Evolutionary conservation across 495 filamentous ascomycete genomes (phyloP), one percentile per base, ranked within the genome.

Genomic region (Neurospora sp.): DNA sequence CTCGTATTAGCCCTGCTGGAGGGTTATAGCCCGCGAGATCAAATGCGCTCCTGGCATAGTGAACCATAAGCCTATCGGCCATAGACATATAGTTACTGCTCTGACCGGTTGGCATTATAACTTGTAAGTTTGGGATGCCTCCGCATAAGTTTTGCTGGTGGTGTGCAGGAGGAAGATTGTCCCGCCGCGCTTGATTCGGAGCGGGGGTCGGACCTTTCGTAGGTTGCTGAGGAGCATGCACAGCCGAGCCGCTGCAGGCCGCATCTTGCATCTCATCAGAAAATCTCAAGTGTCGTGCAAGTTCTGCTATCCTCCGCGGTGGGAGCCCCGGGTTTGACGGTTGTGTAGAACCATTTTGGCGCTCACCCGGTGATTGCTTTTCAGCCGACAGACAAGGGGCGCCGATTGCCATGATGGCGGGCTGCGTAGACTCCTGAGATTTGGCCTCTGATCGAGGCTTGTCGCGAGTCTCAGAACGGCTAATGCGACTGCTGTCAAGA

Each of bases 311-410:
- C 27, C 39, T 31, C 8, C 27, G 20, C 45, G 70, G 71, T 72
- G 71, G 9, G 41, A 14, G 8, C 42, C 68, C 4, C 20, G 41
- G 37, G 27, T 37, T 16, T 68, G 37, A 27, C 53, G 42, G 14
- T 72, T 68, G 14, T 39, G 38, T 8, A 44, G 41, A 6, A 42
- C 38, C 2, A 68, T 65, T 10, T 68, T n/a, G 22, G 10, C 7
- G 39, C 12, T 4, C 8, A 72, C 41, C 14, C 12, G 41, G 3
- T 69, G 65, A 3, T 39, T 39, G 16, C 53, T 72, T 8, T 73
- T 69, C 27, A 73, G 71, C 7, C 39, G 69, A 35, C 44, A 75
- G 42, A 8, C 18, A 73, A 20, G 69, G 53, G 20, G 71, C 12
- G 18, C 39, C 31, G 4, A 61, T 59, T 3, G 74, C 69, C 37